These are phyloP conservation scores for Aspergillus phoenicis DNA, from an alignment of 2,329 filamentous ascomycete genomes.

Conservation along the genomic window DNA sequence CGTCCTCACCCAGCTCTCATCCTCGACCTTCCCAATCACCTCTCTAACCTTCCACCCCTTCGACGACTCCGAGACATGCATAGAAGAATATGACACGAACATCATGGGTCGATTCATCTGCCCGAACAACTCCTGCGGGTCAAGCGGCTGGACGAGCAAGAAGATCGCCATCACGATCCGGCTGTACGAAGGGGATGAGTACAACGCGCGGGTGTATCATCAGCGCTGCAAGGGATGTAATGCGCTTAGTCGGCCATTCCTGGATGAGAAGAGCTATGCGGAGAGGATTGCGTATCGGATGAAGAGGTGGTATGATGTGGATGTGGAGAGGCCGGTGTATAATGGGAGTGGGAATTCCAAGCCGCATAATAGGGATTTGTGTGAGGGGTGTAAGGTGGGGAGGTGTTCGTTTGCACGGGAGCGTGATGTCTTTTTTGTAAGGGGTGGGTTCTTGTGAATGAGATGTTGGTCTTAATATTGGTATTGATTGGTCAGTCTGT, in stretches of 20 bases:
- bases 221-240: constrained; percentile 45
- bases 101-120: constrained; percentile 49
- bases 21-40: constrained; percentile 35
- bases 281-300: constrained; percentile 48
- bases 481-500: no score
- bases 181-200: constrained; percentile 39
- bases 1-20: constrained; percentile 36
- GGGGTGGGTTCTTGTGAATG: no score
- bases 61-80: constrained; percentile 30
- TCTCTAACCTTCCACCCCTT: constrained; percentile 35
- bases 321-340: constrained; percentile 24
- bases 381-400: constrained; percentile 35
- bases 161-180: constrained; percentile 48
- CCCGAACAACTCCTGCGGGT: constrained; percentile 34
- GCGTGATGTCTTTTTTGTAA: no score
- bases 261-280: constrained; percentile 44
- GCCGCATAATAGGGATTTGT: constrained; percentile 31
- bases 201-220: constrained; percentile 51
- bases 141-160: constrained; percentile 44
- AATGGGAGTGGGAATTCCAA: constrained; percentile 23
- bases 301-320: constrained; percentile 45
- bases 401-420: no score
- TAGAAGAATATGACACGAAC: constrained; percentile 42
- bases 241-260: constrained; percentile 34
- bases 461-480: no score